Evolutionary conservation across 2,329 filamentous ascomycete species (phyloP).

Genomic region (Ophiostoma montium): DNA sequence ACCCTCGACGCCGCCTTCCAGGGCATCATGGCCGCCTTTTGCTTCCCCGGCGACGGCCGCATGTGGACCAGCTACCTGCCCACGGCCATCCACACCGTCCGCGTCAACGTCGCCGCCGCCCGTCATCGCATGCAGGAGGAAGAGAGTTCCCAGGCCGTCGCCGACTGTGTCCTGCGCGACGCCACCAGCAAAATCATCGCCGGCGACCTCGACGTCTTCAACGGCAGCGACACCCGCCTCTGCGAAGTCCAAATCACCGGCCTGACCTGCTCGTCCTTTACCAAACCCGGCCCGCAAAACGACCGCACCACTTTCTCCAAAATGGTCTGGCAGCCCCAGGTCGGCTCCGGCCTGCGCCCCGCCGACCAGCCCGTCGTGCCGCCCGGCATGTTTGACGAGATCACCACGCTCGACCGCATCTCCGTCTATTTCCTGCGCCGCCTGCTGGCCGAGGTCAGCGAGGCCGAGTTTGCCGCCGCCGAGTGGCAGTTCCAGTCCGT

Average conservation of each 20-base stretch:
- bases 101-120: slow-evolving; percentile 8
- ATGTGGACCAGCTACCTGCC: slow-evolving; percentile 22
- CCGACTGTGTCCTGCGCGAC: slow-evolving; percentile 9
- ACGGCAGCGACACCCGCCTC: slow-evolving; percentile 1
- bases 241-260: slow-evolving; percentile 10
- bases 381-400: slow-evolving; percentile 3
- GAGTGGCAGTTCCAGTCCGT: slow-evolving; percentile 8
- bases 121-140: not conserved
- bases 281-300: slow-evolving; percentile 7
- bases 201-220: slow-evolving; percentile 9
- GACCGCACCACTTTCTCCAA: slow-evolving; percentile 9
- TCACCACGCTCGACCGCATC: slow-evolving; percentile 5
- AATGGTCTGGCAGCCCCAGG: slow-evolving; percentile 8
- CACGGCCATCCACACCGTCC: slow-evolving; percentile 14
- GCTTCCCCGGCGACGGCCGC: slow-evolving; percentile 20
- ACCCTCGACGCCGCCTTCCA: slow-evolving; percentile 24
- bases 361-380: slow-evolving; percentile 3
- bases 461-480: slow-evolving; percentile 5
- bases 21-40: slow-evolving; percentile 19
- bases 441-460: slow-evolving; percentile 4
- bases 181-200: slow-evolving; percentile 10
- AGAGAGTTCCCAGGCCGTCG: slow-evolving; percentile 2
- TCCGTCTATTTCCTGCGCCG: slow-evolving; percentile 7
- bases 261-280: slow-evolving; percentile 11
- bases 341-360: slow-evolving; percentile 3